phyloP scores from a whole-genome alignment of 345 rosid genomes.

The Moricandia moricandioides region DNA sequence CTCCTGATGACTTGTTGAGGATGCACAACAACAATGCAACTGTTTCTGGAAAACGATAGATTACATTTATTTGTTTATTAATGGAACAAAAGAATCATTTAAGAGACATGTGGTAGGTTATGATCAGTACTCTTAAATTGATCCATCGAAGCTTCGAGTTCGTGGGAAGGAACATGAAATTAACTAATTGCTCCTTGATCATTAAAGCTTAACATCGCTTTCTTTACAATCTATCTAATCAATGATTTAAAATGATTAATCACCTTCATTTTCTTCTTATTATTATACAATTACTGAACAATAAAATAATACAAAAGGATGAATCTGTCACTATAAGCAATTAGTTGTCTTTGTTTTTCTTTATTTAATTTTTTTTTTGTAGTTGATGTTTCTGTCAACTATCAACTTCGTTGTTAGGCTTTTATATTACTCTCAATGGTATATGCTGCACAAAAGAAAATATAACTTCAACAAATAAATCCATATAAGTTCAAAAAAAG shows the following conservation, averaged over 20 bases:
- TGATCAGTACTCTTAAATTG: not conserved
- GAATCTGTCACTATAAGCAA: slow-evolving; percentile 8
- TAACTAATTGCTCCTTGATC: not conserved
- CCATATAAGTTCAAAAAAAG: not conserved
- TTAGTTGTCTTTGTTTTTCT: not conserved
- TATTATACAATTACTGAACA: not conserved
- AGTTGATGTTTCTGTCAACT: slow-evolving; percentile 14
- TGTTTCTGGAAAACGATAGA: not conserved
- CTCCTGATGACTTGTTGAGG: not conserved
- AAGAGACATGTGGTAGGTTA: not conserved
- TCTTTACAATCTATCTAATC: not conserved
- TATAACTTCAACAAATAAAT: not conserved
- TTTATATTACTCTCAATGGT: slow-evolving; percentile 13
- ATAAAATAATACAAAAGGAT: not conserved
- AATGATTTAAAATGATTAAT: not conserved
- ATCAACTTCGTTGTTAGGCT: slow-evolving; percentile 25
- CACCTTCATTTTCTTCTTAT: not conserved
- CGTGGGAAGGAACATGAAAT: not conserved
- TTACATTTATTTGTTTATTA: not conserved
- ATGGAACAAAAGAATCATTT: not conserved
- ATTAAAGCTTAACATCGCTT: not conserved
- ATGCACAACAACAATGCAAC: not conserved
- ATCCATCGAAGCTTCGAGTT: not conserved
- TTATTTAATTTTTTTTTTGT: not conserved
- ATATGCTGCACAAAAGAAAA: not conserved